These are phyloP conservation scores for Cyathus olla DNA, from an alignment of 1,284 basidiomycete species.

Conservation along the genomic window DNA sequence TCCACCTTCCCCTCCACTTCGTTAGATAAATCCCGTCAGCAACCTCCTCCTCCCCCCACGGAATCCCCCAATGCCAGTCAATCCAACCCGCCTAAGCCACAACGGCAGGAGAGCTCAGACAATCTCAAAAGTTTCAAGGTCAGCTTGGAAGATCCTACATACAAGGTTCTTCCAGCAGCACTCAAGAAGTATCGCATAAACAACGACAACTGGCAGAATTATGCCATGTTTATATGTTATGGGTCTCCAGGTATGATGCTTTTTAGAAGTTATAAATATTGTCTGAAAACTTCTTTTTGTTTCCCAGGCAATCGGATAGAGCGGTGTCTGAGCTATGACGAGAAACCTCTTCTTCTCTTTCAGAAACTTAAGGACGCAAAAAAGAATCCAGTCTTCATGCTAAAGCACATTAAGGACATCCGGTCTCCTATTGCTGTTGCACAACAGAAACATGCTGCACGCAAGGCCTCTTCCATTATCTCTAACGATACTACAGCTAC, in stretches of 20 bases:
- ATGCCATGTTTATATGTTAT: slow-evolving; percentile 99
- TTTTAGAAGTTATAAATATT: background rate
- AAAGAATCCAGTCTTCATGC: slow-evolving; percentile 99
- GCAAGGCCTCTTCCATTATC: slow-evolving; percentile 72
- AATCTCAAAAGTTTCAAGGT: slow-evolving; percentile 91
- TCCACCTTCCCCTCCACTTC: slow-evolving; percentile 28
- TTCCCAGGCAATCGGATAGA: slow-evolving; percentile 81
- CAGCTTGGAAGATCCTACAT: slow-evolving; percentile 96
- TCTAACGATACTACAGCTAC: slow-evolving; percentile 50
- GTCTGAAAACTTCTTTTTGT: slow-evolving; percentile 1
- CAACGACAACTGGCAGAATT: slow-evolving; percentile 98
- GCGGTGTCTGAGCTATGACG: slow-evolving; percentile 96
- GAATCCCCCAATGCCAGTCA: slow-evolving; percentile 31
- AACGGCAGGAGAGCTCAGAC: slow-evolving; percentile 76
- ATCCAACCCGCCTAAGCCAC: slow-evolving; percentile 52
- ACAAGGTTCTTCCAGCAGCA: slow-evolving; percentile 97
- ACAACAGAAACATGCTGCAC: slow-evolving; percentile 91
- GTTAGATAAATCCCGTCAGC: slow-evolving; percentile 14
- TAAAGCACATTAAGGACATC: slow-evolving; percentile 98
- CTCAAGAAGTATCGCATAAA: slow-evolving; percentile 99
- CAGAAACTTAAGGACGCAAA: slow-evolving; percentile 98
- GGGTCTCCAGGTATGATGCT: slow-evolving; percentile 81
- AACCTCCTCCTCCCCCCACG: slow-evolving; percentile 4
- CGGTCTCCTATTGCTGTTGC: slow-evolving; percentile 96
- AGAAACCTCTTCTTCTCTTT: slow-evolving; percentile 96